Evolutionary conservation across 2,329 filamentous ascomycete genomes (phyloP).

Genomic region (Colletotrichum tropicicola): DNA sequence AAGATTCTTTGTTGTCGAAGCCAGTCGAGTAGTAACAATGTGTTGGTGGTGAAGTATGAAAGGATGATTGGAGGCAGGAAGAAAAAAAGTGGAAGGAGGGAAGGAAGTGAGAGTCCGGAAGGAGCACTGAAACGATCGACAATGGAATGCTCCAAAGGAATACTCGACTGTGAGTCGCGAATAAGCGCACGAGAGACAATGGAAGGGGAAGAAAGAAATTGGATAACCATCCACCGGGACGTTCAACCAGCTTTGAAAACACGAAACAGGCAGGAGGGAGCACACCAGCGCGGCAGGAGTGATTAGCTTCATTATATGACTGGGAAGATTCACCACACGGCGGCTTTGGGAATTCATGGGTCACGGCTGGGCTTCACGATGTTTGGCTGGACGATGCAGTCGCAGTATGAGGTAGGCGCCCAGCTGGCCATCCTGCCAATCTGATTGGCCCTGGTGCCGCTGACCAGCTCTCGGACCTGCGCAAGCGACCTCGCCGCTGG

Average conservation of each 20-base stretch:
- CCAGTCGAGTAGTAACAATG: not conserved
- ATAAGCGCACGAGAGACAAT: constrained; percentile 17
- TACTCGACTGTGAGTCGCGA: constrained; percentile 18
- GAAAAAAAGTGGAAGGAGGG: constrained; percentile 6
- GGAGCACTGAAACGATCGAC: constrained; percentile 5
- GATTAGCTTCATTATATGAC: constrained; percentile 30
- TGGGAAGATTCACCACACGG: constrained; percentile 6
- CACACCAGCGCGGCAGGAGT: constrained; percentile 18
- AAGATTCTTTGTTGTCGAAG: constrained; percentile 4
- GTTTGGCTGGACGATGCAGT: constrained; percentile 31
- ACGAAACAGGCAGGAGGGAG: constrained; percentile 23
- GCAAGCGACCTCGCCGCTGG: constrained; percentile 16
- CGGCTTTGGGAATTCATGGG: constrained; percentile 19
- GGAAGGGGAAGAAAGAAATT: constrained; percentile 16
- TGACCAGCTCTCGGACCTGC: constrained; percentile 28
- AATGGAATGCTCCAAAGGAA: not conserved
- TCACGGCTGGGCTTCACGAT: constrained; percentile 20
- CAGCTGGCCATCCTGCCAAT: constrained; percentile 2
- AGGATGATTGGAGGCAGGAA: not conserved
- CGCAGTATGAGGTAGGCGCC: constrained; percentile 32
- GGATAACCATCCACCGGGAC: constrained; percentile 15
- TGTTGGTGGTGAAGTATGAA: not conserved
- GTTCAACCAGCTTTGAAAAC: constrained; percentile 14
- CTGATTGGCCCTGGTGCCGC: constrained; percentile 31
- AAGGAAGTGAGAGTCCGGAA: not conserved